phyloP scores from a whole-genome alignment of 768 basidiomycete species.

The Suillus luteus region DNA sequence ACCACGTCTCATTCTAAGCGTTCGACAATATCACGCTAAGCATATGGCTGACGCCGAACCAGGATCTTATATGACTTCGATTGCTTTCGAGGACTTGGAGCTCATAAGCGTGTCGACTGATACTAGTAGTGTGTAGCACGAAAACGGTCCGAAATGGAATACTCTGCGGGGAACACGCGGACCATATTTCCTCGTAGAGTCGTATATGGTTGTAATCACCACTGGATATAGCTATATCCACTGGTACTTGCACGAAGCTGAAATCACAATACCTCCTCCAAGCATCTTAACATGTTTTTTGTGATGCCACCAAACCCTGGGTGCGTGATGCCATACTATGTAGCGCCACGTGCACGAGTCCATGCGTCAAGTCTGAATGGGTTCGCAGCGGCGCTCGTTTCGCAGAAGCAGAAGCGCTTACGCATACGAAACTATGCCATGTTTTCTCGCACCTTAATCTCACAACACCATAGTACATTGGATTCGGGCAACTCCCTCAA shows the following conservation, averaged over 20 bases:
- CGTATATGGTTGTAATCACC: neutral
- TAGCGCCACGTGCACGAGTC: no score
- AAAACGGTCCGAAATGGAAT: neutral
- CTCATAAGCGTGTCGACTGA: neutral
- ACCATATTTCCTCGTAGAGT: neutral
- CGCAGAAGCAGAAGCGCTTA: neutral
- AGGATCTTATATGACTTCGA: neutral
- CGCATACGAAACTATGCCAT: neutral
- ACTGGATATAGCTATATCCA: neutral
- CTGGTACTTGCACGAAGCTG: neutral
- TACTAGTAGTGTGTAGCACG: neutral
- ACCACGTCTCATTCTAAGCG: neutral
- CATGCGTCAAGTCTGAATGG: no score
- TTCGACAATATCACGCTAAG: neutral
- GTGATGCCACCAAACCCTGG: no score
- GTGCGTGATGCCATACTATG: neutral
- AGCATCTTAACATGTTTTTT: neutral
- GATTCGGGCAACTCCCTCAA: neutral
- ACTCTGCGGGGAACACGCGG: neutral
- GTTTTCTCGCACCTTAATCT: neutral
- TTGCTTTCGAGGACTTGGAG: neutral
- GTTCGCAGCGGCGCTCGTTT: no score
- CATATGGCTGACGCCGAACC: neutral
- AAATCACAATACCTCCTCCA: neutral
- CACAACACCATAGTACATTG: neutral